Evolutionary conservation across 106 monocot genomes (phyloP).

Genomic region (Cymbidium sinense): DNA sequence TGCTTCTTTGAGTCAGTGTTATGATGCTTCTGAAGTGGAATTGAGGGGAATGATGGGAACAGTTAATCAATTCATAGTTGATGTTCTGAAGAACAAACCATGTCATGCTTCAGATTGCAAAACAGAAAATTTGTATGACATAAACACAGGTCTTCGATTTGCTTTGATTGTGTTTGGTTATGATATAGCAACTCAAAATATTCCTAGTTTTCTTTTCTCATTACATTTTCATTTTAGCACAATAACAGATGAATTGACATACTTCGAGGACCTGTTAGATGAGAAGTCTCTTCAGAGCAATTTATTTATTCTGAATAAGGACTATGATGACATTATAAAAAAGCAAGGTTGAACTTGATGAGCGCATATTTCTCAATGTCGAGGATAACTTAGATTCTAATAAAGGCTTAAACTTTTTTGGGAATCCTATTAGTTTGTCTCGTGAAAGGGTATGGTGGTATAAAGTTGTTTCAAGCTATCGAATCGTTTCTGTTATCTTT

Average conservation of each 20-base stretch:
- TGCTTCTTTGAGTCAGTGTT: constrained; percentile 64
- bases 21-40: constrained; percentile 81
- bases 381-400: constrained; percentile 44
- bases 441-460: constrained; percentile 37
- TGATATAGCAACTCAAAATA: not conserved
- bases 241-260: constrained; percentile 68
- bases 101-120: constrained; percentile 63
- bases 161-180: not conserved
- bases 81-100: constrained; percentile 61
- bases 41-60: constrained; percentile 53
- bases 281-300: constrained; percentile 43
- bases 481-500: not conserved
- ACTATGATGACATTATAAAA: constrained; percentile 54
- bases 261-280: constrained; percentile 76
- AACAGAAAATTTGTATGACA: constrained; percentile 43
- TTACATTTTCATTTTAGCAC: not conserved
- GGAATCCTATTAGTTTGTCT: constrained; percentile 30
- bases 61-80: constrained; percentile 43
- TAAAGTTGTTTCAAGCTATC: constrained; percentile 6
- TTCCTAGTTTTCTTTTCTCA: not conserved
- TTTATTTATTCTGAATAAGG: constrained; percentile 54
- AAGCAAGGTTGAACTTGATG: constrained; percentile 56
- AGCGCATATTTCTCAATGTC: constrained; percentile 58
- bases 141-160: constrained; percentile 53
- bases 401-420: constrained; percentile 39